Evolutionary conservation across 176 grass and related monocot species (phyloP).

Genomic region (Echinochloa phyllopogon): DNA sequence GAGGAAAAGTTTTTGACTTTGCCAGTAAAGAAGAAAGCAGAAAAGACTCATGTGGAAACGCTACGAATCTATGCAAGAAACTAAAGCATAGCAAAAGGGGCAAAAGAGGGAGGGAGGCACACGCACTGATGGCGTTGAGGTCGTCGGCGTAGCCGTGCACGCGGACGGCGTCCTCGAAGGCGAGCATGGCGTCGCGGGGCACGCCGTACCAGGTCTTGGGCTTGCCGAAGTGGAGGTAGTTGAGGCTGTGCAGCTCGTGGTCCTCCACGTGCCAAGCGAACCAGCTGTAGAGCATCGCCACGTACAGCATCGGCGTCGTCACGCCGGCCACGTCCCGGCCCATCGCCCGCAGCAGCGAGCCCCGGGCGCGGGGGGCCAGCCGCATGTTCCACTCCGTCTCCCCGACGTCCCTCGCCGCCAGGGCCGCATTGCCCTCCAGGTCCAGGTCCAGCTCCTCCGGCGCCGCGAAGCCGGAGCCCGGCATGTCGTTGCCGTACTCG

Average conservation of each 20-base stretch:
- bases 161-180: conserved; percentile 87
- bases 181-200: conserved; percentile 85
- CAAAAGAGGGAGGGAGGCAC: conserved; percentile 7
- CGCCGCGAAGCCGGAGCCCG: conserved; percentile 75
- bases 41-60: conserved; percentile 13
- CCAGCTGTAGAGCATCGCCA: conserved; percentile 99
- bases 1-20: conserved; percentile 47
- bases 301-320: conserved; percentile 96
- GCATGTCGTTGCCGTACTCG: conserved; percentile 99
- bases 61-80: conserved; percentile 38
- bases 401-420: conserved; percentile 65
- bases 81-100: conserved; percentile 34
- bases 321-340: conserved; percentile 90
- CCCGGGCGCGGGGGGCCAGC: conserved; percentile 70
- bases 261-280: conserved; percentile 99
- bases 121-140: conserved; percentile 91
- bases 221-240: conserved; percentile 90
- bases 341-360: conserved; percentile 87
- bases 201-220: conserved; percentile 98
- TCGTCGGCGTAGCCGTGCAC: conserved; percentile 91
- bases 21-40: conserved; percentile 20
- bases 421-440: conserved; percentile 29
- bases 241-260: conserved; percentile 97
- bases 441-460: conserved; percentile 31
- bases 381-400: conserved; percentile 98